A percentile compares a stretch with the other conserved stretches of the same genome.
Conservation (phyloP, 805 yeast genomes). For the Barnettozyma botsteinii region DNA sequence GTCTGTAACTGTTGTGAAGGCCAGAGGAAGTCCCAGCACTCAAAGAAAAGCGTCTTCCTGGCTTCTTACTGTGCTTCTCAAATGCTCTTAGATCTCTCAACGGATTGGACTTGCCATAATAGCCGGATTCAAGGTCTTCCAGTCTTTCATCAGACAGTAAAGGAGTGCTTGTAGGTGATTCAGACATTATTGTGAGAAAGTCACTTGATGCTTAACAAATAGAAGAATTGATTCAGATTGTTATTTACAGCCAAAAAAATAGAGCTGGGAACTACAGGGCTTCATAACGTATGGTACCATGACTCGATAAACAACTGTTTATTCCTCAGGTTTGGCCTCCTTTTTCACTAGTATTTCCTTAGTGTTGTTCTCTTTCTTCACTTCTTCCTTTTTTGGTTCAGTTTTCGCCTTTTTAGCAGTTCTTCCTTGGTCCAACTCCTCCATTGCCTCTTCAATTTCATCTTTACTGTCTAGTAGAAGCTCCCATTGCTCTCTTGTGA, state of each 20-base stretch:
- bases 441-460: constrained; percentile 47
- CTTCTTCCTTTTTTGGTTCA: constrained; percentile 19
- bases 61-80: constrained; percentile 1
- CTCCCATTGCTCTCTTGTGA: constrained; percentile 52
- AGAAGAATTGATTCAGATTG: too few species aligned
- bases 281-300: background rate
- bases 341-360: constrained; percentile 17
- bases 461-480: constrained; percentile 39
- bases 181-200: constrained; percentile 2
- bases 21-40: constrained; percentile 1
- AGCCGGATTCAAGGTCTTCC: background rate
- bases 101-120: background rate
- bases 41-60: constrained; percentile 3
- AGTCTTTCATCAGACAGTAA: constrained; percentile 1
- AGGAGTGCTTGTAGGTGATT: constrained; percentile 7
- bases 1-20: background rate
- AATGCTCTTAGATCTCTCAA: constrained; percentile 10
- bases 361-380: constrained; percentile 27
- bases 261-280: too few species aligned
- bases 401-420: constrained; percentile 25
- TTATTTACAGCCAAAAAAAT: too few species aligned
- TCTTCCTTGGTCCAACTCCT: constrained; percentile 24
- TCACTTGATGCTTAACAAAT: too few species aligned
- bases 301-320: constrained; percentile 5
- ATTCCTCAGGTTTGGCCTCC: constrained; percentile 26